A percentile compares a stretch with the other conserved stretches of the same genome.
phyloP scores from a whole-genome alignment of 768 basidiomycete species.

The Asterophora parasitica region DNA sequence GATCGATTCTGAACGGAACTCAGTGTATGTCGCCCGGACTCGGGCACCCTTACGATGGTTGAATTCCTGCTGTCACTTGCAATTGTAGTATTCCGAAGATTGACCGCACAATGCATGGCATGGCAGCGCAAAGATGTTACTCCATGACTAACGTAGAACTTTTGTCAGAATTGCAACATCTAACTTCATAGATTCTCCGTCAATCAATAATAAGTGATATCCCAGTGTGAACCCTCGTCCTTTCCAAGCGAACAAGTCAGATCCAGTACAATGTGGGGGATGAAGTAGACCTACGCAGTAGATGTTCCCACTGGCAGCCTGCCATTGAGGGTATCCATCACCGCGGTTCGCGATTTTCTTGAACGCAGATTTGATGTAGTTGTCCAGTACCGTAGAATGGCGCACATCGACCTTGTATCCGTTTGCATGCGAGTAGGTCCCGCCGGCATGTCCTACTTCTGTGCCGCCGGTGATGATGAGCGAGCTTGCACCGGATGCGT shows the following conservation, averaged over 20 bases:
- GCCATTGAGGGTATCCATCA: slow-evolving; percentile 26
- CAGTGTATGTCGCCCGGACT: too few species aligned
- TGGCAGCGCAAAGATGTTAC: too few species aligned
- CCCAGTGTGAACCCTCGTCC: slow-evolving; percentile 27
- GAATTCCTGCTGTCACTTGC: too few species aligned
- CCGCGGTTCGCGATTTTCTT: slow-evolving; percentile 22
- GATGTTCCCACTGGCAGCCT: slow-evolving; percentile 23
- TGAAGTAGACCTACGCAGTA: slow-evolving; percentile 22
- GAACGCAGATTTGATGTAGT: slow-evolving; percentile 21
- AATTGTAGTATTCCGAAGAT: too few species aligned
- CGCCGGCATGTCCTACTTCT: slow-evolving; percentile 25
- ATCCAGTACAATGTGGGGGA: background rate
- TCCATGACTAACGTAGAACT: too few species aligned
- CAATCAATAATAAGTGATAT: slow-evolving; percentile 19
- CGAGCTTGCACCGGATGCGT: slow-evolving; percentile 47
- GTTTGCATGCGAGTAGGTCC: slow-evolving; percentile 23
- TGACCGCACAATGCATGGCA: too few species aligned
- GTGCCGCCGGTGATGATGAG: slow-evolving; percentile 64
- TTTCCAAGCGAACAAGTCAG: slow-evolving; percentile 3
- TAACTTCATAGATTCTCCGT: background rate
- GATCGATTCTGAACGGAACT: too few species aligned
- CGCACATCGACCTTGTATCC: slow-evolving; percentile 27
- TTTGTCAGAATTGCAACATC: background rate
- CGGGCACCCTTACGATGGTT: too few species aligned
- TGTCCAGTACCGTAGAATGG: slow-evolving; percentile 19